These are phyloP conservation scores for Colletotrichum scovillei DNA, from an alignment of 2,329 filamentous ascomycete genomes.

Conservation along the genomic window DNA sequence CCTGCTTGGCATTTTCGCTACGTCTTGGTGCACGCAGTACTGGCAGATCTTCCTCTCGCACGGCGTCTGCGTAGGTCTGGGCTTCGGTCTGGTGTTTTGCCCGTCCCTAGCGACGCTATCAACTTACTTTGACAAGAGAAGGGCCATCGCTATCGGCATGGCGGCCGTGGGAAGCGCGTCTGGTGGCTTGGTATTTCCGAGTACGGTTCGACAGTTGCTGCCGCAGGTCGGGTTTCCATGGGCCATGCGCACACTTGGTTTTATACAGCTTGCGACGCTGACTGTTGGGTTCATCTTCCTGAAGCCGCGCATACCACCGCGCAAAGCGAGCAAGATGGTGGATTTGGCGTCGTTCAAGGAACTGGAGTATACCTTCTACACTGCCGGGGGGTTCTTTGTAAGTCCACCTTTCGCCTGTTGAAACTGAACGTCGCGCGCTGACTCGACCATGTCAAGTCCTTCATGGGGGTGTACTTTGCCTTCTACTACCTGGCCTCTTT, in stretches of 20 bases:
- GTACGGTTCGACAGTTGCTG: slow-evolving; percentile 46
- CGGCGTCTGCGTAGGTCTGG: slow-evolving; percentile 60
- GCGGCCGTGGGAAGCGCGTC: slow-evolving; percentile 68
- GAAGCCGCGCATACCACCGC: slow-evolving; percentile 52
- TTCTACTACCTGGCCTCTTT: slow-evolving; percentile 70
- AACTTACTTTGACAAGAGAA: slow-evolving; percentile 68
- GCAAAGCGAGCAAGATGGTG: slow-evolving; percentile 52
- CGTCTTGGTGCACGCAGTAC: slow-evolving; percentile 54
- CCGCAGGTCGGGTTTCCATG: slow-evolving; percentile 64
- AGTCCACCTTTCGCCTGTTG: background rate
- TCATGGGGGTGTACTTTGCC: slow-evolving; percentile 65
- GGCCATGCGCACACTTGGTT: slow-evolving; percentile 61
- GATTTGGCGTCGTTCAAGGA: slow-evolving; percentile 58
- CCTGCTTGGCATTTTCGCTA: slow-evolving; percentile 57
- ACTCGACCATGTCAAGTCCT: slow-evolving; percentile 48
- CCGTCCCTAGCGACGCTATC: slow-evolving; percentile 69
- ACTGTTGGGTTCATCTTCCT: slow-evolving; percentile 50
- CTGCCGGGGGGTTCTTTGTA: slow-evolving; percentile 30
- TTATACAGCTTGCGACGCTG: slow-evolving; percentile 56
- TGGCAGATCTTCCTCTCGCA: slow-evolving; percentile 63
- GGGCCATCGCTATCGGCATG: slow-evolving; percentile 68
- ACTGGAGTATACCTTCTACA: slow-evolving; percentile 29
- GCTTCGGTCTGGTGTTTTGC: slow-evolving; percentile 67
- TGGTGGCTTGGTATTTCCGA: slow-evolving; percentile 65
- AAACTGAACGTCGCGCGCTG: background rate